A percentile compares a stretch with the other conserved stretches of the same genome.
phyloP scores from a whole-genome alignment of 768 basidiomycete species.

The Guyanaporus albipodus region DNA sequence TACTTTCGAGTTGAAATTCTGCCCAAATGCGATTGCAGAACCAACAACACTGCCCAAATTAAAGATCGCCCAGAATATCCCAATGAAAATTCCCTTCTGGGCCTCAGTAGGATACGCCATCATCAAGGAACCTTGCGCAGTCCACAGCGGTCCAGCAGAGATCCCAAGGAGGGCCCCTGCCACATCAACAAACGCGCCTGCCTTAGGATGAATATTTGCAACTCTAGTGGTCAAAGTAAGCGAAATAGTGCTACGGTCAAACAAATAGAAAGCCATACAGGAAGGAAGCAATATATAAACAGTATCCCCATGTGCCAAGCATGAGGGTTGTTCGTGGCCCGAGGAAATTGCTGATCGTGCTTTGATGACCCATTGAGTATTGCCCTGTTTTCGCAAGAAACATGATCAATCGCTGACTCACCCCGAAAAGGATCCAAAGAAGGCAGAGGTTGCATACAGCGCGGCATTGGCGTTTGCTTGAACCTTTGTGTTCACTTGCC shows the following conservation, averaged over 20 bases:
- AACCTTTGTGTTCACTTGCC: slow-evolving; percentile 60
- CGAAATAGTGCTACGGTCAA: neutral
- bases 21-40: slow-evolving; percentile 64
- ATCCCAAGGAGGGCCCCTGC: slow-evolving; percentile 70
- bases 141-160: slow-evolving; percentile 68
- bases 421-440: slow-evolving; percentile 65
- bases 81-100: slow-evolving; percentile 71
- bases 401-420: slow-evolving; percentile 20
- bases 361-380: slow-evolving; percentile 21
- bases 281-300: slow-evolving; percentile 68
- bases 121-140: slow-evolving; percentile 76
- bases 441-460: slow-evolving; percentile 57
- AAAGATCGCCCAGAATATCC: slow-evolving; percentile 78
- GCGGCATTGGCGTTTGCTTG: slow-evolving; percentile 69
- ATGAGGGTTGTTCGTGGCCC: slow-evolving; percentile 69
- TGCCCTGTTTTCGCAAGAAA: neutral
- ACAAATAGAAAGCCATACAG: slow-evolving; percentile 43
- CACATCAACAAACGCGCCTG: slow-evolving; percentile 59
- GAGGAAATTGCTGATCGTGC: slow-evolving; percentile 76
- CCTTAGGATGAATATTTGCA: slow-evolving; percentile 62
- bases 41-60: slow-evolving; percentile 77
- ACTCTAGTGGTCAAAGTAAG: slow-evolving; percentile 46
- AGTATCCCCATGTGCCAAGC: slow-evolving; percentile 68
- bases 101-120: slow-evolving; percentile 73
- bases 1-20: slow-evolving; percentile 63